phyloP scores from a whole-genome alignment of 2,329 filamentous ascomycete genomes.

The Fusarium odoratissimum region DNA sequence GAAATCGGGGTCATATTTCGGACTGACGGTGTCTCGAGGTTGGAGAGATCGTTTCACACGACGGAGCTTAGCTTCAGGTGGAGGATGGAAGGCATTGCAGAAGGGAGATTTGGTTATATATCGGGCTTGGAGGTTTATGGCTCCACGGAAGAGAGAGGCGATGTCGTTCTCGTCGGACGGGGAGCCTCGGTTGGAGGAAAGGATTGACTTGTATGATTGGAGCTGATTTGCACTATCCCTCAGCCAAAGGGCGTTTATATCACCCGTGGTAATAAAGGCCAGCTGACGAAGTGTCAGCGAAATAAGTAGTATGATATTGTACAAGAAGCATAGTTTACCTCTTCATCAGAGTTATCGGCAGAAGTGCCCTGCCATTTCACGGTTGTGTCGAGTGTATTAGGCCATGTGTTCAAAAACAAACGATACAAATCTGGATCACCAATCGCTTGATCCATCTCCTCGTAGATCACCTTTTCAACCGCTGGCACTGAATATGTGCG shows the following conservation, averaged over 20 bases:
- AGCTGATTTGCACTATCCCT: slow-evolving; percentile 87
- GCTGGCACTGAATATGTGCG: slow-evolving; percentile 82
- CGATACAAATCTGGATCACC: slow-evolving; percentile 80
- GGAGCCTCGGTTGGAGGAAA: slow-evolving; percentile 59
- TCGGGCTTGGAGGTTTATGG: slow-evolving; percentile 80
- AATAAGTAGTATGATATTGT: background rate
- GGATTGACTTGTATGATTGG: slow-evolving; percentile 76
- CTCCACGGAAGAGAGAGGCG: slow-evolving; percentile 76
- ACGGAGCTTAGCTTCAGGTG: slow-evolving; percentile 69
- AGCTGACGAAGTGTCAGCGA: slow-evolving; percentile 57
- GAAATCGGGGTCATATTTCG: slow-evolving; percentile 72
- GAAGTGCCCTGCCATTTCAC: slow-evolving; percentile 74
- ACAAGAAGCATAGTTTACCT: slow-evolving; percentile 50
- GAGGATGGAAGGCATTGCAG: slow-evolving; percentile 96
- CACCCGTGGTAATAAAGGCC: slow-evolving; percentile 85
- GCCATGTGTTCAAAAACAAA: slow-evolving; percentile 78
- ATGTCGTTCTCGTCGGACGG: slow-evolving; percentile 63
- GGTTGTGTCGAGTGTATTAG: slow-evolving; percentile 80
- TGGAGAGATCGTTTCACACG: slow-evolving; percentile 36
- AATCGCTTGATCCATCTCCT: slow-evolving; percentile 75
- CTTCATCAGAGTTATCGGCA: slow-evolving; percentile 68
- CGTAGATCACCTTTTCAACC: slow-evolving; percentile 78
- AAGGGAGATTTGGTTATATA: slow-evolving; percentile 79
- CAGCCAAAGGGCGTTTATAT: slow-evolving; percentile 94
- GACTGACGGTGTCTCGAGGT: slow-evolving; percentile 67